Conservation (phyloP, 2,329 filamentous ascomycete species). For the Trichoderma cornu-damae region DNA sequence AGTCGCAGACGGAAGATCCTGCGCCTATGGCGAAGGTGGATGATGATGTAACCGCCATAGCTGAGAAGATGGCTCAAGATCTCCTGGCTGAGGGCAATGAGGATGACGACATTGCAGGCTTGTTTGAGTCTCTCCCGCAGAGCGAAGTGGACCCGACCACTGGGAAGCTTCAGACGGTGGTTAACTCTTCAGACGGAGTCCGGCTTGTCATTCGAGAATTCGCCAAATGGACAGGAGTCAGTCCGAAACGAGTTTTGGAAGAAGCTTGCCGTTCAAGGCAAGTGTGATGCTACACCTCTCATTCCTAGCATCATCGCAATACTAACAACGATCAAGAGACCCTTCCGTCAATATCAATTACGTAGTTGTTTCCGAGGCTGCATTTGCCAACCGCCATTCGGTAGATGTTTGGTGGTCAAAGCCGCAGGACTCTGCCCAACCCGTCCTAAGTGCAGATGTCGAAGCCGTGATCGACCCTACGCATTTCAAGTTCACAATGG, state of each 20-base stretch:
- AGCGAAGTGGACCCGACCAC: constrained; percentile 54
- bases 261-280: constrained; percentile 81
- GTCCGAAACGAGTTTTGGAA: constrained; percentile 70
- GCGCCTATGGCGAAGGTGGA: constrained; percentile 39
- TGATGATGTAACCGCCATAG: constrained; percentile 39
- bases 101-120: constrained; percentile 41
- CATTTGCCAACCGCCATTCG: constrained; percentile 71
- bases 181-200: constrained; percentile 47
- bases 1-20: constrained; percentile 32
- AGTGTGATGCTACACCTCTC: constrained; percentile 12
- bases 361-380: constrained; percentile 63
- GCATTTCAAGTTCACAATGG: constrained; percentile 67
- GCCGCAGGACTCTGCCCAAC: constrained; percentile 50
- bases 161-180: constrained; percentile 53
- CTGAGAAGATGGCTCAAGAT: constrained; percentile 54
- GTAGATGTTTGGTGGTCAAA: constrained; percentile 77
- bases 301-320: neutral
- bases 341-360: constrained; percentile 62
- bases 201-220: constrained; percentile 71
- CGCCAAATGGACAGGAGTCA: constrained; percentile 73
- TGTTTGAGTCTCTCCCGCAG: constrained; percentile 58
- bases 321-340: constrained; percentile 46
- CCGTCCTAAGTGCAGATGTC: constrained; percentile 35
- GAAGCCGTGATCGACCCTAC: constrained; percentile 44
- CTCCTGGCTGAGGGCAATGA: constrained; percentile 46